phyloP scores from a whole-genome alignment of 257 asterid genomes.

The Lycium ferocissimum region DNA sequence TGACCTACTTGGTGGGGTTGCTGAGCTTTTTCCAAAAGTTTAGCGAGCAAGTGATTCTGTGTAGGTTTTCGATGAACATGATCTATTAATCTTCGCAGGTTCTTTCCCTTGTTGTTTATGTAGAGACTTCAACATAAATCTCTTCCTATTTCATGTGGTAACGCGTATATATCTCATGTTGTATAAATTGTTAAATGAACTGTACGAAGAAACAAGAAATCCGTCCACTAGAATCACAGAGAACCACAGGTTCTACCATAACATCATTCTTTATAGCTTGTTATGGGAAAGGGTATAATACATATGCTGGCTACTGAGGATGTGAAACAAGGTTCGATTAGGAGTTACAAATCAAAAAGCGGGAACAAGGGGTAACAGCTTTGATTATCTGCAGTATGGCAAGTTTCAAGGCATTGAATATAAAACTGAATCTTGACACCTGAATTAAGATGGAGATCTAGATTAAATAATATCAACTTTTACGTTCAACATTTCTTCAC shows the following conservation, averaged over 20 bases:
- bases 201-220: too few species aligned
- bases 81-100: neutral
- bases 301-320: neutral
- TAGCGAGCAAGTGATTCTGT: too few species aligned
- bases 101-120: neutral
- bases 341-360: neutral
- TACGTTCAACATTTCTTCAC: constrained; percentile 7
- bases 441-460: neutral
- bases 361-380: neutral
- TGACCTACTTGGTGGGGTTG: too few species aligned
- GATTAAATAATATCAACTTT: constrained; percentile 1
- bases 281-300: neutral
- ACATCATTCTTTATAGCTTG: neutral
- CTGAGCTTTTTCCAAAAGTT: too few species aligned
- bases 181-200: too few species aligned
- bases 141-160: neutral
- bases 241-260: neutral
- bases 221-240: neutral
- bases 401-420: neutral
- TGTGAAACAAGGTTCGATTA: neutral
- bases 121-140: too few species aligned
- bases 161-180: neutral
- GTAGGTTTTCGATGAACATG: too few species aligned
- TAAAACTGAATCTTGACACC: constrained; percentile 10
- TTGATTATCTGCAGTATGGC: neutral